Evolutionary conservation across 1,284 basidiomycete species (phyloP).

Genomic region (Ustilago trichophora): DNA sequence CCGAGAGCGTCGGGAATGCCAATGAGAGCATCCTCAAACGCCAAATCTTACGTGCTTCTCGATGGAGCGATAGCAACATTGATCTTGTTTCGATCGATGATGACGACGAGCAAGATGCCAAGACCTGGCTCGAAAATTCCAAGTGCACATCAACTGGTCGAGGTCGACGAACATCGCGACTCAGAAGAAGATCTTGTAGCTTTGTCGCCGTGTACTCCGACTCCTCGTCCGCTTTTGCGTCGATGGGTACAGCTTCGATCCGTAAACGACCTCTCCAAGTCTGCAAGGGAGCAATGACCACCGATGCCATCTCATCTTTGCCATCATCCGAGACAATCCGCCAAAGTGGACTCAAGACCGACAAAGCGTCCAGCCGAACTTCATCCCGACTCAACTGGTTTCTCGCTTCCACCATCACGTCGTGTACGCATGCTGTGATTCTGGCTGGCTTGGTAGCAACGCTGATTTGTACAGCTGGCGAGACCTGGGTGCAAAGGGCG

Average conservation of each 20-base stretch:
- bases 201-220: conserved; percentile 18
- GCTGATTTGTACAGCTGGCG: conserved; percentile 26
- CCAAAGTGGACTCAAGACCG: conserved; percentile 28
- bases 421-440: conserved; percentile 3
- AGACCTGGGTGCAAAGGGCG: conserved; percentile 14
- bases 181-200: conserved; percentile 35
- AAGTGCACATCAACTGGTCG: background rate
- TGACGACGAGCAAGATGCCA: no score
- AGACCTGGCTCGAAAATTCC: background rate
- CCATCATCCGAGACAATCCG: no score
- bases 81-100: no score
- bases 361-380: conserved; percentile 16
- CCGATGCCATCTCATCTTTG: background rate
- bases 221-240: background rate
- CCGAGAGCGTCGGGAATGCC: conserved; percentile 23
- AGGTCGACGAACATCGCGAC: conserved; percentile 7
- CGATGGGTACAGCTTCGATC: background rate
- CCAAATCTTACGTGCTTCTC: conserved; percentile 27
- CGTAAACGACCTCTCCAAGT: conserved; percentile 22
- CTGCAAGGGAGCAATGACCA: conserved; percentile 16
- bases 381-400: conserved; percentile 9
- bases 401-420: conserved; percentile 23
- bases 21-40: conserved; percentile 6
- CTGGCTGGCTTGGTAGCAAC: conserved; percentile 12
- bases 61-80: no score